Conservation (phyloP, 139 green algal species). For the Volvox reticuliferus region DNA sequence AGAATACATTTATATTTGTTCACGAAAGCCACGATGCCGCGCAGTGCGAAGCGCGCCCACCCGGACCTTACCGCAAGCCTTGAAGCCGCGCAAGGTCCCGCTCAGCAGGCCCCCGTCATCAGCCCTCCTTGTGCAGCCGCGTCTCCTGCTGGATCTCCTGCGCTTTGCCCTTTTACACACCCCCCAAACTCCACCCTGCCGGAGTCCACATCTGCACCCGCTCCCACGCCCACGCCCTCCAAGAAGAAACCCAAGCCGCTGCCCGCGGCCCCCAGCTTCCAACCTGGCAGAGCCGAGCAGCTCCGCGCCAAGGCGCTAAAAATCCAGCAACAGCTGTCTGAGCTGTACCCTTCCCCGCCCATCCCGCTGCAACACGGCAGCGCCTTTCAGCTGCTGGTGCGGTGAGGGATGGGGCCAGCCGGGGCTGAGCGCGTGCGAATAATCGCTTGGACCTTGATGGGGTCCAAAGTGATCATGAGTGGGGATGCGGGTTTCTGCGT, state of each 20-base stretch:
- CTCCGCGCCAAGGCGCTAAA: conserved; percentile 63
- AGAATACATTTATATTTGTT: background rate
- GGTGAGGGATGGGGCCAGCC: background rate
- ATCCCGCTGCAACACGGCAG: conserved; percentile 81
- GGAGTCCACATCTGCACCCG: background rate
- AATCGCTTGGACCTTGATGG: too few species aligned
- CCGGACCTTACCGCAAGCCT: too few species aligned
- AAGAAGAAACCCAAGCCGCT: conserved; percentile 27
- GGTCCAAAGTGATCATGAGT: too few species aligned
- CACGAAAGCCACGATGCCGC: background rate
- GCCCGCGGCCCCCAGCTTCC: conserved; percentile 19
- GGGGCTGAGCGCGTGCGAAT: too few species aligned
- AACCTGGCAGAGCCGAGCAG: background rate
- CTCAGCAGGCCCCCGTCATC: background rate
- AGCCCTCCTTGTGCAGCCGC: background rate
- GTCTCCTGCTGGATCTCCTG: background rate
- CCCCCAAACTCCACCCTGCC: background rate
- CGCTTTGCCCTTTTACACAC: background rate
- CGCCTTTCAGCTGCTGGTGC: conserved; percentile 83
- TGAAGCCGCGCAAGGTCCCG: background rate
- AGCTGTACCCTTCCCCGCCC: conserved; percentile 77
- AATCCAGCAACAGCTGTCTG: conserved; percentile 74
- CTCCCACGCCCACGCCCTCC: background rate
- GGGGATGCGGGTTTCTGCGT: too few species aligned
- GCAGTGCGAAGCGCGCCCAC: background rate